These are phyloP conservation scores for Dianthus caryophyllus DNA, from an alignment of 148 eudicot species.

Conservation along the genomic window DNA sequence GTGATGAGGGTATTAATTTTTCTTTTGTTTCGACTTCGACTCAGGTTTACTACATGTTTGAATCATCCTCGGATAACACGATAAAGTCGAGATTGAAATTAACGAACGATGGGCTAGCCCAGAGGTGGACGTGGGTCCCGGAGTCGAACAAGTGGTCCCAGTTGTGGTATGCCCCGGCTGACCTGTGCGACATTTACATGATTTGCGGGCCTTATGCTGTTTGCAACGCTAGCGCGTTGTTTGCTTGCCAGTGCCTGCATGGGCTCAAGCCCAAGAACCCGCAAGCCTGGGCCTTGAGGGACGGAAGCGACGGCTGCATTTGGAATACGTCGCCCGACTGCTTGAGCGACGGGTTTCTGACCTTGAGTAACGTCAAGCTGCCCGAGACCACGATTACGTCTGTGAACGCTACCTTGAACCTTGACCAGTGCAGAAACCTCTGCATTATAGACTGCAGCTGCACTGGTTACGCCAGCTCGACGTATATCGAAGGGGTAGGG, in stretches of 20 bases:
- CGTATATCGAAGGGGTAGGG: conserved; percentile 23
- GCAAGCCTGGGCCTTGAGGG: conserved; percentile 50
- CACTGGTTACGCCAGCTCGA: conserved; percentile 29
- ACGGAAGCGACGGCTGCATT: conserved; percentile 52
- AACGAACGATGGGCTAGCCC: conserved; percentile 25
- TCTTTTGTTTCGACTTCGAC: conserved; percentile 19
- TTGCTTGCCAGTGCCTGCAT: conserved; percentile 43
- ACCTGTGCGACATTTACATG: conserved; percentile 53
- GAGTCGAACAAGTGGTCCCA: conserved; percentile 31
- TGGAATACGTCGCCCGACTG: conserved; percentile 35
- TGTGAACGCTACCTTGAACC: conserved; percentile 28
- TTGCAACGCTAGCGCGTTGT: conserved; percentile 39
- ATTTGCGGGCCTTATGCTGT: conserved; percentile 49
- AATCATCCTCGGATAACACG: conserved; percentile 11
- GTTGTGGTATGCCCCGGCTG: conserved; percentile 62
- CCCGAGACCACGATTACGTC: conserved; percentile 43
- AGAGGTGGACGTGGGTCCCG: conserved; percentile 48
- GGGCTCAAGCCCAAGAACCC: conserved; percentile 47
- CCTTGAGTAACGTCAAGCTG: conserved; percentile 49
- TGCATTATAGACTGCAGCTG: conserved; percentile 55
- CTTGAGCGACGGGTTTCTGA: conserved; percentile 41
- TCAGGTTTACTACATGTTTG: conserved; percentile 35
- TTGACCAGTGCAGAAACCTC: conserved; percentile 36
- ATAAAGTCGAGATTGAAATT: conserved; percentile 44
- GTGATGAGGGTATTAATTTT: conserved; percentile 27